These are phyloP conservation scores for Diplodia corticola DNA, from an alignment of 2,329 filamentous ascomycete genomes.

Conservation along the genomic window DNA sequence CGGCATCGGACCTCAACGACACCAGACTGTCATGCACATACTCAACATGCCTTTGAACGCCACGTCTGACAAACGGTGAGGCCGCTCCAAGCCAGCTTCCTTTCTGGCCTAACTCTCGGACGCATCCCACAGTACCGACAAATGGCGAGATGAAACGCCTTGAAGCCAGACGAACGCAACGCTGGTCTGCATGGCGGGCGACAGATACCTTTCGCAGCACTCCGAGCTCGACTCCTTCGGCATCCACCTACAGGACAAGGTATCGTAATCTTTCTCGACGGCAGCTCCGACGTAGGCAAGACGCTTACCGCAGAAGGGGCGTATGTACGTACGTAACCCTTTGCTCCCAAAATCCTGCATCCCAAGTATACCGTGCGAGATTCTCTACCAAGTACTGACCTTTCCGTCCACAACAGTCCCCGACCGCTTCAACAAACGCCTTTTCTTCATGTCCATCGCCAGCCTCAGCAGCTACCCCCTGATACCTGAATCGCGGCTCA, in stretches of 20 bases:
- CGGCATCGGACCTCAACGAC: background rate
- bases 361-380: too few relatives aligned
- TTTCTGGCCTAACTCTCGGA: too few relatives aligned
- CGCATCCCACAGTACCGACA: too few relatives aligned
- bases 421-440: constrained; percentile 42
- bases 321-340: background rate
- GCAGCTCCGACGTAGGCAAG: constrained; percentile 19
- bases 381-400: too few relatives aligned
- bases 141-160: too few relatives aligned
- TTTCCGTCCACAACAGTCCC: constrained; percentile 29
- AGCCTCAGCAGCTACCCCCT: constrained; percentile 51
- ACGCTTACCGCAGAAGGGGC: constrained; percentile 22
- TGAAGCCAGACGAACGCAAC: too few relatives aligned
- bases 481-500: constrained; percentile 50
- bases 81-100: background rate
- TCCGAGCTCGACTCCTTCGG: too few relatives aligned
- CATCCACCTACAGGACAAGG: constrained; percentile 17
- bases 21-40: too few relatives aligned
- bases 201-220: too few relatives aligned
- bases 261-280: constrained; percentile 19
- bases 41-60: too few relatives aligned
- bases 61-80: background rate
- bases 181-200: too few relatives aligned
- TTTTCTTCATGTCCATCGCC: constrained; percentile 50
- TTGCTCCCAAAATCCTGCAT: too few relatives aligned